phyloP scores from a whole-genome alignment of 495 filamentous ascomycete genomes.

The Thozetella sp. region DNA sequence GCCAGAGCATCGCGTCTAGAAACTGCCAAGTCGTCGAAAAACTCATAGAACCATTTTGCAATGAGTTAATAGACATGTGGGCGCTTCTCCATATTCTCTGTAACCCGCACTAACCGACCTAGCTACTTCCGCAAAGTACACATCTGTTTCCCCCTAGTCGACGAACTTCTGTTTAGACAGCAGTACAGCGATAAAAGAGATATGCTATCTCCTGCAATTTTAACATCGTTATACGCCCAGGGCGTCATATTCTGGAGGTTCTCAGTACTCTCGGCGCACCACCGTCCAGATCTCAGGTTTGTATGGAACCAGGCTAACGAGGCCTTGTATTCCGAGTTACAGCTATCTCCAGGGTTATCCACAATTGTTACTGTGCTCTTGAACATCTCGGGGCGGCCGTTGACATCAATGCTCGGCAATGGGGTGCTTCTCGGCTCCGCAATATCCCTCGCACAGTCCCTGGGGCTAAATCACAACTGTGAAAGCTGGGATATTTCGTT shows the following conservation, averaged over 20 bases:
- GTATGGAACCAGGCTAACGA: slow-evolving; percentile 54
- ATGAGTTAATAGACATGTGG: slow-evolving; percentile 2
- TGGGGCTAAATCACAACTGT: slow-evolving; percentile 53
- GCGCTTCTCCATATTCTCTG: background rate
- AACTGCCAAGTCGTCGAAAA: background rate
- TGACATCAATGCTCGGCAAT: slow-evolving; percentile 56
- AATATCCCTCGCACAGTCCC: slow-evolving; percentile 51
- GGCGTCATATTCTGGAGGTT: slow-evolving; percentile 54
- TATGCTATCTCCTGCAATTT: slow-evolving; percentile 47
- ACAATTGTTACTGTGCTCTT: slow-evolving; percentile 51
- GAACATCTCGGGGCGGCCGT: slow-evolving; percentile 50
- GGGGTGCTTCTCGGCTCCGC: slow-evolving; percentile 51
- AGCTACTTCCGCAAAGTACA: slow-evolving; percentile 56
- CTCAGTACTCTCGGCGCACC: slow-evolving; percentile 43
- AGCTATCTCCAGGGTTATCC: slow-evolving; percentile 47
- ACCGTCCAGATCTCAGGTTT: slow-evolving; percentile 51
- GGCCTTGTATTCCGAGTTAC: slow-evolving; percentile 51
- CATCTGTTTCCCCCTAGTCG: slow-evolving; percentile 54
- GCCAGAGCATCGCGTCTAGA: background rate
- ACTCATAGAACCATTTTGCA: background rate
- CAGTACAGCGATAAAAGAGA: slow-evolving; percentile 36
- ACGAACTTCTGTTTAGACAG: slow-evolving; percentile 49
- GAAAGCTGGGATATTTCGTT: slow-evolving; percentile 49
- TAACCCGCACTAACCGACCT: background rate
- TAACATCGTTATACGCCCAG: slow-evolving; percentile 56